Evolutionary conservation across 768 basidiomycete species (phyloP).

Genomic region (Saitozyma sp.): DNA sequence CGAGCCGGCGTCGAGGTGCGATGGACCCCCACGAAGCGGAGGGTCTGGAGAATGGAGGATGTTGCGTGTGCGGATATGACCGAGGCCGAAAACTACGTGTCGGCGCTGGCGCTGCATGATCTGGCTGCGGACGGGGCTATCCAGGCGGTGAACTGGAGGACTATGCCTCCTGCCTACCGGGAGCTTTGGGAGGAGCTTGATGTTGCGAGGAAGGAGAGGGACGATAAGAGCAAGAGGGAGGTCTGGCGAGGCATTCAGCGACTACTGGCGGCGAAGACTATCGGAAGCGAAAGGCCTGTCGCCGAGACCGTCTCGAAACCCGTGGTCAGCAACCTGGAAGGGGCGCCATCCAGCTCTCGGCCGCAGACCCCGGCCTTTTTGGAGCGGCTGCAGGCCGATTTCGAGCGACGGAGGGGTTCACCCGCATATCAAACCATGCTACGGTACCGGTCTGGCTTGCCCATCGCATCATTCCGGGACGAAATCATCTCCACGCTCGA

Average conservation of each 20-base stretch:
- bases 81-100: slow-evolving; percentile 88
- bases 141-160: slow-evolving; percentile 63
- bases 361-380: slow-evolving; percentile 29
- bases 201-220: slow-evolving; percentile 60
- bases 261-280: slow-evolving; percentile 16
- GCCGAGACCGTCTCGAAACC: neutral
- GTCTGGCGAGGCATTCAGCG: slow-evolving; percentile 69
- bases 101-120: slow-evolving; percentile 79
- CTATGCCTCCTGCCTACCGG: slow-evolving; percentile 77
- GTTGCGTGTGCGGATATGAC: slow-evolving; percentile 72
- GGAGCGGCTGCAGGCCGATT: slow-evolving; percentile 63
- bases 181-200: slow-evolving; percentile 93
- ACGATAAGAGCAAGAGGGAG: slow-evolving; percentile 66
- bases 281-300: neutral
- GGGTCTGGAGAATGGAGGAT: slow-evolving; percentile 79
- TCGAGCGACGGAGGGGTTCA: slow-evolving; percentile 65
- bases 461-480: slow-evolving; percentile 79
- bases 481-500: slow-evolving; percentile 71
- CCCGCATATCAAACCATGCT: slow-evolving; percentile 83
- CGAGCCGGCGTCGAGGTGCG: slow-evolving; percentile 70
- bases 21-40: slow-evolving; percentile 62
- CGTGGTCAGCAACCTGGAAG: neutral
- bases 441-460: slow-evolving; percentile 73
- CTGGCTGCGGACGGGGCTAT: slow-evolving; percentile 55
- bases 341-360: neutral